phyloP scores from a whole-genome alignment of 176 grass and related monocot genomes.

The Calamus simplicifolius region DNA sequence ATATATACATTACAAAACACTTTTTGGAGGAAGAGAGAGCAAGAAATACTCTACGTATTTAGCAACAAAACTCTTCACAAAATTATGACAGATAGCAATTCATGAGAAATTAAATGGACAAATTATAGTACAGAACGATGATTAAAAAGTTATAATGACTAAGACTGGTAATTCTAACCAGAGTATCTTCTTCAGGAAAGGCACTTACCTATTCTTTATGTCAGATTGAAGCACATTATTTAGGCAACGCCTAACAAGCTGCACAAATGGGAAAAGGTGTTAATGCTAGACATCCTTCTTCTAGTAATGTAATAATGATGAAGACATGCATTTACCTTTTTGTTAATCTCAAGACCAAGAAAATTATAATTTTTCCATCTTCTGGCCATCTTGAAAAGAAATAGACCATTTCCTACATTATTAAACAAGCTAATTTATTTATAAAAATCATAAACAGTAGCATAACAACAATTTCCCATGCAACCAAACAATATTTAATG shows the following conservation, averaged over 20 bases:
- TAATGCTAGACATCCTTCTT: slow-evolving; percentile 6
- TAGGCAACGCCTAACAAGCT: slow-evolving; percentile 83
- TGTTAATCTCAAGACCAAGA: slow-evolving; percentile 93
- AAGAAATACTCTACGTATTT: too few species aligned
- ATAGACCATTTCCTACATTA: slow-evolving; percentile 83
- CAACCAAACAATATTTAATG: too few species aligned
- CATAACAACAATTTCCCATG: too few species aligned
- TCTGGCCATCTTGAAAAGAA: slow-evolving; percentile 78
- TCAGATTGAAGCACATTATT: slow-evolving; percentile 35
- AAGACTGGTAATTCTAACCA: too few species aligned
- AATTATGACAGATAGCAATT: too few species aligned
- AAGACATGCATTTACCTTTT: slow-evolving; percentile 37
- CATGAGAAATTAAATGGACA: too few species aligned
- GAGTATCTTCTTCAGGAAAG: neutral
- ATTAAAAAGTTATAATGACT: too few species aligned
- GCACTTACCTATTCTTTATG: slow-evolving; percentile 66
- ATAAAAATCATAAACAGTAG: neutral
- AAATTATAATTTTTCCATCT: slow-evolving; percentile 56
- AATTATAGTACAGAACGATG: too few species aligned
- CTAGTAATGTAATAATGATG: too few species aligned
- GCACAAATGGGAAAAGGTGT: slow-evolving; percentile 20
- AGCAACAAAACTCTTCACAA: too few species aligned
- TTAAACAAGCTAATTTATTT: slow-evolving; percentile 7
- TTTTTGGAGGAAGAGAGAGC: too few species aligned
- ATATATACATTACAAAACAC: too few species aligned